Conservation (phyloP, 1,139 yeast genomes). For the Pichia sp. region DNA sequence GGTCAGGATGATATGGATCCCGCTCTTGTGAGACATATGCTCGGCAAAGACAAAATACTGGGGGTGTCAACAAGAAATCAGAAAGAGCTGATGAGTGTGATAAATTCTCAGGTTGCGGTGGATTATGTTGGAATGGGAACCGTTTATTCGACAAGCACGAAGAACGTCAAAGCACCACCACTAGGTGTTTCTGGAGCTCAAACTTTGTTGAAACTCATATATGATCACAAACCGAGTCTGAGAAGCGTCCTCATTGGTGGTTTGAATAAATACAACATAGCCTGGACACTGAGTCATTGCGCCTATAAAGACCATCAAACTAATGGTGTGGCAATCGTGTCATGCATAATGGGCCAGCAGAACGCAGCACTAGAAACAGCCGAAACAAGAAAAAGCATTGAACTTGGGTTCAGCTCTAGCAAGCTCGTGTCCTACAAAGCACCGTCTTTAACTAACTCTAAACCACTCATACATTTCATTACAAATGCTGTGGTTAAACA, state of each 20-base stretch:
- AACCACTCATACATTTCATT: conserved; percentile 64
- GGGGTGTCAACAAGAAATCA: conserved; percentile 69
- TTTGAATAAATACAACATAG: conserved; percentile 55
- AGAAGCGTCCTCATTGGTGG: conserved; percentile 85
- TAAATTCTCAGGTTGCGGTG: conserved; percentile 33
- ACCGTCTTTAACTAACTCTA: conserved; percentile 29
- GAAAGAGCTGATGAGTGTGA: conserved; percentile 50
- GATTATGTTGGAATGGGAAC: conserved; percentile 90
- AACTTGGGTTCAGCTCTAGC: conserved; percentile 1
- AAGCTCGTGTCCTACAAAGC: no score
- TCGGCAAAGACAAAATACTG: conserved; percentile 68
- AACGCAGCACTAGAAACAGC: conserved; percentile 36
- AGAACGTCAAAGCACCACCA: conserved; percentile 40
- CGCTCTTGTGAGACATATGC: conserved; percentile 44
- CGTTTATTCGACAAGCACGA: conserved; percentile 67
- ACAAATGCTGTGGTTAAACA: conserved; percentile 88
- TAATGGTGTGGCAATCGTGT: conserved; percentile 83
- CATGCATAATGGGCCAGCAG: conserved; percentile 68
- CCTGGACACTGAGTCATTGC: conserved; percentile 46
- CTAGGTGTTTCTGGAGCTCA: conserved; percentile 66
- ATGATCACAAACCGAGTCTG: conserved; percentile 32
- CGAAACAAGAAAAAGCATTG: conserved; percentile 9
- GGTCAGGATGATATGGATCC: conserved; percentile 92
- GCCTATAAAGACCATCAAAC: conserved; percentile 38
- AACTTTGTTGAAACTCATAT: conserved; percentile 41